Evolutionary conservation across 2,329 filamentous ascomycete genomes (phyloP), one percentile per base, ranked within the genome.

Genomic region (Neopestalotiopsis sp.): DNA sequence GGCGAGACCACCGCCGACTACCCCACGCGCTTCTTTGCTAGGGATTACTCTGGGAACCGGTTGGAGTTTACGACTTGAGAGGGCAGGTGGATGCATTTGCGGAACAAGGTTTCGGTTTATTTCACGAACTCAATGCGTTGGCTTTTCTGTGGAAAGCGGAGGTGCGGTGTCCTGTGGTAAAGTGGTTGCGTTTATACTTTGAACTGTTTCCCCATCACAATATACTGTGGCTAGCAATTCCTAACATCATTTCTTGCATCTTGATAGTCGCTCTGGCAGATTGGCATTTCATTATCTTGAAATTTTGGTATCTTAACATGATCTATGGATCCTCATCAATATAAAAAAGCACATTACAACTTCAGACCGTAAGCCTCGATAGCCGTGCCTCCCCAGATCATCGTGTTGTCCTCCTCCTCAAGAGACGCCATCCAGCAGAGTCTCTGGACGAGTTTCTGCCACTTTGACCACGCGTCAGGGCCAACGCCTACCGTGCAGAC

Each of bases 321-420:
- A 20, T 38, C 34, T 38, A 60, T 30, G 7, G 20, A 34, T 34
- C 32, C 24, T 17, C 60, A n/a, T 34, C 60, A 42, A 40, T 49
- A 4, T 10, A 0, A 13, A 32, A 9, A n/a, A 49, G 0, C 40
- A 28, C 20, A 10, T 66, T 24, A 67, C n/a, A 67, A 20, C 69
- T 79, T 75, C 6, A 91, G 80, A 3, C 81, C 81, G 74, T 97
- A 98, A 1, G 92, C 94, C 80, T 88, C 86, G 66, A 87, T 83
- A 1, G 93, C 94, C 12, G 92, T 94, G 24, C 87, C 88, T 62
- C 88, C 89, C 89, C 93, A 97, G 62, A 97, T 84, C 79, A 86
- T 87, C 69, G 85, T 85, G 78, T 88, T 87, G 69, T 92, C 88
- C 52, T 89, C 87, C 17, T 89, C 85, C 1, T 79, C 83, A 70